These are phyloP conservation scores for Endoconidiophora polonica DNA, from an alignment of 2,329 filamentous ascomycete species.

Conservation along the genomic window DNA sequence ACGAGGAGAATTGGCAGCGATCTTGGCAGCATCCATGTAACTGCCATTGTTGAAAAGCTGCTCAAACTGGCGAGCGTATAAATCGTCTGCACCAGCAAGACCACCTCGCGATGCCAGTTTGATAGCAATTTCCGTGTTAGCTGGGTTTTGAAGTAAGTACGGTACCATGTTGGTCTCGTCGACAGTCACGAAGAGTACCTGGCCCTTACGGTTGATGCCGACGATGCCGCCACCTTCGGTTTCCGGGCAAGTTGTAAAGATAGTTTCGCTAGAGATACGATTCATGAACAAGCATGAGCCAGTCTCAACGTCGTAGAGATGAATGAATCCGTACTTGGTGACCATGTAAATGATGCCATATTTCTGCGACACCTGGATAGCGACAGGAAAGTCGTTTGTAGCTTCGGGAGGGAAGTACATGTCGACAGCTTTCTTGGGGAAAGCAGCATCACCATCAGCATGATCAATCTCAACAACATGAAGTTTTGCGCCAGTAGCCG, in stretches of 20 bases:
- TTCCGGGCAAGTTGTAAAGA: conserved; percentile 85
- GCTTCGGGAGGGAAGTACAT: conserved; percentile 96
- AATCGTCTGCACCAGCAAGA: conserved; percentile 80
- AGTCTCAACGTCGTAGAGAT: conserved; percentile 93
- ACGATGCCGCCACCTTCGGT: conserved; percentile 73
- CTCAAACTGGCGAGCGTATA: conserved; percentile 88
- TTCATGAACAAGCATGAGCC: conserved; percentile 98
- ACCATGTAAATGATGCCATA: conserved; percentile 96
- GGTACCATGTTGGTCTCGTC: conserved; percentile 84
- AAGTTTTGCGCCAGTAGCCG: conserved; percentile 66
- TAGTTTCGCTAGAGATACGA: conserved; percentile 96
- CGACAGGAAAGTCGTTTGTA: conserved; percentile 91
- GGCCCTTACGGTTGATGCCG: conserved; percentile 92
- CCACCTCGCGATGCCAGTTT: conserved; percentile 92
- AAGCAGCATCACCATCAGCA: conserved; percentile 70
- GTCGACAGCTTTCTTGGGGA: conserved; percentile 91
- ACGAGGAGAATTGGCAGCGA: conserved; percentile 88
- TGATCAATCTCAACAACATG: conserved; percentile 98
- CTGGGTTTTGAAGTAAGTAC: conserved; percentile 91
- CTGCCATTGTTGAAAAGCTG: conserved; percentile 64
- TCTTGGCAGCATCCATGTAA: conserved; percentile 80
- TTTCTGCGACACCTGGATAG: conserved; percentile 90
- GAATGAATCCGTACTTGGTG: conserved; percentile 98
- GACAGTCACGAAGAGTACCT: conserved; percentile 84
- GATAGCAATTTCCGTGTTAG: conserved; percentile 82